phyloP scores from a whole-genome alignment of 1,284 basidiomycete species.

The Ceraceosorus guamensis region DNA sequence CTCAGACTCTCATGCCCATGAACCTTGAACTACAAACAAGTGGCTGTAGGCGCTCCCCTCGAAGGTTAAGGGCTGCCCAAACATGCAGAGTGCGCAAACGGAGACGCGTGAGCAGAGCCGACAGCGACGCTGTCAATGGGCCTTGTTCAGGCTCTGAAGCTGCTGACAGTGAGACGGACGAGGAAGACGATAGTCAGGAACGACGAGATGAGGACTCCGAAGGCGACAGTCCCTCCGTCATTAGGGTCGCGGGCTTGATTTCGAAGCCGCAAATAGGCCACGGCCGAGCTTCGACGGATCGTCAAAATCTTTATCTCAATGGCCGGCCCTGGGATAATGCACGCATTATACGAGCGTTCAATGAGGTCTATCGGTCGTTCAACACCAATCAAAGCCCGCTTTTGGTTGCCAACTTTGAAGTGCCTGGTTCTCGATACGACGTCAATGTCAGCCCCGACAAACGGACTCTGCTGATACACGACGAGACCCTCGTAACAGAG shows the following conservation, averaged over 20 bases:
- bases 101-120: too few species aligned
- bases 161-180: slow-evolving; percentile 1
- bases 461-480: slow-evolving; percentile 83
- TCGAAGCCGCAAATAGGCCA: slow-evolving; percentile 67
- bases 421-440: slow-evolving; percentile 78
- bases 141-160: background rate
- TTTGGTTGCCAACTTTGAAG: slow-evolving; percentile 70
- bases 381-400: slow-evolving; percentile 56
- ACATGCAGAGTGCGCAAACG: too few species aligned
- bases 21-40: slow-evolving; percentile 56
- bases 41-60: background rate
- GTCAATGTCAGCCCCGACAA: slow-evolving; percentile 97
- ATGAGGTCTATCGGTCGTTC: slow-evolving; percentile 42
- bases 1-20: slow-evolving; percentile 68
- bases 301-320: slow-evolving; percentile 92
- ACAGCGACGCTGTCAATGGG: background rate
- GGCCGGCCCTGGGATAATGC: slow-evolving; percentile 72
- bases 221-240: too few species aligned
- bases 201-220: slow-evolving; percentile 1
- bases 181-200: background rate
- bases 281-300: slow-evolving; percentile 61
- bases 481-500: slow-evolving; percentile 72
- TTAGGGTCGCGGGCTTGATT: slow-evolving; percentile 65
- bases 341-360: slow-evolving; percentile 30
- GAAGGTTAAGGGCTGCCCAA: too few species aligned